Percentiles rank a stretch among this genome's conserved stretches.
phyloP scores from a whole-genome alignment of 2,329 filamentous ascomycete genomes.

The Hypoxylon sp. region DNA sequence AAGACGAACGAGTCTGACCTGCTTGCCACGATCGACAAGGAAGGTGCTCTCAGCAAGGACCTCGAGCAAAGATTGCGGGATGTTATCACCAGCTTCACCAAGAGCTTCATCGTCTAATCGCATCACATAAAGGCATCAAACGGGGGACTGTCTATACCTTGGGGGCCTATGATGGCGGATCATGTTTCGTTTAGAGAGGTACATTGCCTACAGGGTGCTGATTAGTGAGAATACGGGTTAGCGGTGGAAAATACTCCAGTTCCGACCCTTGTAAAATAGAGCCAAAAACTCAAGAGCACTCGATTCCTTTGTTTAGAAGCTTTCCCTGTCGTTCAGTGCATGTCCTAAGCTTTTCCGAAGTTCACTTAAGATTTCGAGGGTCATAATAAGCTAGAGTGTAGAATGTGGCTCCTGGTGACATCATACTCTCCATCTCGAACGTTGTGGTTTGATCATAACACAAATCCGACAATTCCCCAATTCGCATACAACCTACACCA shows the following conservation, averaged over 20 bases:
- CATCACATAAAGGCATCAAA: constrained; percentile 53
- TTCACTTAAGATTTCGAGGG: constrained; percentile 15
- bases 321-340: neutral
- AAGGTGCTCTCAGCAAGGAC: constrained; percentile 96
- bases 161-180: constrained; percentile 52
- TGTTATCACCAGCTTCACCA: constrained; percentile 84
- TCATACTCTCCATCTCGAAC: constrained; percentile 37
- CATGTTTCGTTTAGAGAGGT: constrained; percentile 65
- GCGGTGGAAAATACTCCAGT: constrained; percentile 62
- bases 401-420: constrained; percentile 37
- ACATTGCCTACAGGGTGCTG: constrained; percentile 61
- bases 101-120: constrained; percentile 82
- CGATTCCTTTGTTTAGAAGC: constrained; percentile 68
- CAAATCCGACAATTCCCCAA: constrained; percentile 25
- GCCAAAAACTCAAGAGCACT: constrained; percentile 73
- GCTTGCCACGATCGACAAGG: constrained; percentile 90
- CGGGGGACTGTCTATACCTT: constrained; percentile 65
- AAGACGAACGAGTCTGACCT: constrained; percentile 91
- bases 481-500: constrained; percentile 1
- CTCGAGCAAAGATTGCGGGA: constrained; percentile 87
- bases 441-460: constrained; percentile 32
- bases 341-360: neutral
- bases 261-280: constrained; percentile 74
- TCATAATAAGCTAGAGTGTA: constrained; percentile 23
- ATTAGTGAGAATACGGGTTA: constrained; percentile 63